Evolutionary conservation across 768 basidiomycete genomes (phyloP), one percentile per base, ranked within the genome.

Genomic region (Suillus alpinus): DNA sequence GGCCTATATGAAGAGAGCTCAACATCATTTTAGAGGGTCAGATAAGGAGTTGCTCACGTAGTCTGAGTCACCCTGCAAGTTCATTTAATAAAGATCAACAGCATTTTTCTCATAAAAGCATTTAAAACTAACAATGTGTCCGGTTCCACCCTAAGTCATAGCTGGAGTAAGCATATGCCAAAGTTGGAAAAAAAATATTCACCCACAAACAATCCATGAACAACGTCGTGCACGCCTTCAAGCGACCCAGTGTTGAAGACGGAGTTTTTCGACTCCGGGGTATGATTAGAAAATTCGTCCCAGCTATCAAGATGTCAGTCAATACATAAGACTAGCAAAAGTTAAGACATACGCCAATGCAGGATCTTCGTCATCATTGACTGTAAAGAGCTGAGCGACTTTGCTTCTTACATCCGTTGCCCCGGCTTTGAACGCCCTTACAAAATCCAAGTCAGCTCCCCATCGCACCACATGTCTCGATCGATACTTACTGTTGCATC

Each of bases 281-380:
- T 58, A 8, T 63, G 62, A 61, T 71, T 71, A 18, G 71, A 72
- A 44, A 71, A 73, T 13, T 71, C 66, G 29, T 72, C 69, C 51
- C 71, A 72, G 32, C 71, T 71, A 29, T 39, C 29, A 14, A 58
- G 13, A 13, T n/a, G 47, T 61, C 6, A 16, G 52, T 60, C 36
- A 60, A 23, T 29, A 29, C 13, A 32, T 18, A 49, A 43, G 26
- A 52, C 10, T 8, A 6, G 4, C 29, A 34, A 16, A 5, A 40
- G 29, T 5, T 20, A 9, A 49, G 29, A 26, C 52, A 64, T 53
- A 69, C 69, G 60, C 62, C 31, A 47, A 18, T 16, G 58, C 46
- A 23, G 62, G n/a, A 47, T 63, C 44, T 52, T 61, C 62, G 16
- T 31, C 32, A 32, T 67, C 61, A 10, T 59, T 56, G 60, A 63